Percentiles rank a stretch among this genome's conserved stretches.
Evolutionary conservation across 139 green algal species (phyloP).

Genomic region (Chlorella ohadii): DNA sequence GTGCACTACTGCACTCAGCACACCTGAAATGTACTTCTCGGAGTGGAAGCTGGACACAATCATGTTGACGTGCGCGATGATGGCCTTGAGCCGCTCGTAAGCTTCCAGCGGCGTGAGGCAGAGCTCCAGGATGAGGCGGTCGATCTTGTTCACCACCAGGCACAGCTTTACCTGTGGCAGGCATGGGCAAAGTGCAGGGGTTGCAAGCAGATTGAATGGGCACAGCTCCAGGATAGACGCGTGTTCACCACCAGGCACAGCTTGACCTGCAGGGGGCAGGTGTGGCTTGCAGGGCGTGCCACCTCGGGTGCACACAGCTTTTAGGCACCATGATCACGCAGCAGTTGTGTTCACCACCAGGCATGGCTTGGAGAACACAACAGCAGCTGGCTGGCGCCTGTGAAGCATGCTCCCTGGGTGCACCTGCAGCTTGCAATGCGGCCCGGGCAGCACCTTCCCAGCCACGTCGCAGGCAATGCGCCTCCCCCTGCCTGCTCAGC

Average conservation of each 20-base stretch:
- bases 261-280: slow-evolving; percentile 52
- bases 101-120: slow-evolving; percentile 81
- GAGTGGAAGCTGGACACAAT: slow-evolving; percentile 88
- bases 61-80: slow-evolving; percentile 96
- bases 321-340: slow-evolving; percentile 91
- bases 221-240: slow-evolving; percentile 91
- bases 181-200: too few species aligned
- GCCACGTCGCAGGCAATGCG: too few species aligned
- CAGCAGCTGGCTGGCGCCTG: too few species aligned
- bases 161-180: slow-evolving; percentile 67
- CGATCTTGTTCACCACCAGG: slow-evolving; percentile 99
- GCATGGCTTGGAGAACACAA: too few species aligned
- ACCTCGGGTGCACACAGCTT: too few species aligned
- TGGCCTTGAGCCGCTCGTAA: slow-evolving; percentile 76
- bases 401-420: too few species aligned
- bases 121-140: slow-evolving; percentile 94
- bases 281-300: too few species aligned
- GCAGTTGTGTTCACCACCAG: slow-evolving; percentile 99
- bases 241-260: slow-evolving; percentile 97
- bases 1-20: too few species aligned
- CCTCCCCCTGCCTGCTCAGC: too few species aligned
- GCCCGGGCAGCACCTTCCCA: too few species aligned
- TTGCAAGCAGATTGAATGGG: too few species aligned
- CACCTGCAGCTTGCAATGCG: too few species aligned
- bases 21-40: slow-evolving; percentile 69